These are phyloP conservation scores for Plasmodium vivax DNA, from an alignment of 169 alveolate genomes.

Conservation along the genomic window DNA sequence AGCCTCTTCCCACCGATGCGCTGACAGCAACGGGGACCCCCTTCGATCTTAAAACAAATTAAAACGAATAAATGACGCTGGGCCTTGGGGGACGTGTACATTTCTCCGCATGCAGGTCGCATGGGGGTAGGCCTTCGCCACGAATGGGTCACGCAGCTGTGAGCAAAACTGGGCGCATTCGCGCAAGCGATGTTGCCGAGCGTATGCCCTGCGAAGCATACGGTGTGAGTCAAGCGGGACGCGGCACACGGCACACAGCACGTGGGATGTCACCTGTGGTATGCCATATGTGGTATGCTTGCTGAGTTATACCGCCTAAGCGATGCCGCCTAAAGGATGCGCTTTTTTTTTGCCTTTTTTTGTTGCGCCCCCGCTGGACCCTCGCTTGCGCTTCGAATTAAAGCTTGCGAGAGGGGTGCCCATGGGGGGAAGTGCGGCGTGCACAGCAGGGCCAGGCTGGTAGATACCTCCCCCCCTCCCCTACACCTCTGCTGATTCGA, in stretches of 20 bases:
- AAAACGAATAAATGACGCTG: neutral
- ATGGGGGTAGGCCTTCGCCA: neutral
- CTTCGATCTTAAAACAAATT: neutral
- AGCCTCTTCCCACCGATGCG: neutral
- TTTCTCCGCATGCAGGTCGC: neutral
- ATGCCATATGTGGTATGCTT: no score
- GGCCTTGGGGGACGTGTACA: neutral
- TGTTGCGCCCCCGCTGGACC: neutral
- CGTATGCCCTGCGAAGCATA: neutral
- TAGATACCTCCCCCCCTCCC: neutral
- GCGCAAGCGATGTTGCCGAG: neutral
- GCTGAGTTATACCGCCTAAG: no score
- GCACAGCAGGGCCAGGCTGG: neutral
- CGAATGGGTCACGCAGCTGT: neutral
- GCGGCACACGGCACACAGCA: neutral
- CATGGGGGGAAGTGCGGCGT: neutral
- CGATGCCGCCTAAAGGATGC: no score
- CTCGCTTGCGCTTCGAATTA: neutral
- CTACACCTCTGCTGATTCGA: neutral
- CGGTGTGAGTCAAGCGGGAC: neutral
- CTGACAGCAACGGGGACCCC: neutral
- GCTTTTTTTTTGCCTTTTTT: neutral
- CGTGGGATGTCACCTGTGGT: no score
- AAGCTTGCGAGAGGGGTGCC: neutral
- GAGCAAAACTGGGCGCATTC: neutral